Conservation (phyloP, 1,284 basidiomycete genomes). For the Melampsora allii-populina region DNA sequence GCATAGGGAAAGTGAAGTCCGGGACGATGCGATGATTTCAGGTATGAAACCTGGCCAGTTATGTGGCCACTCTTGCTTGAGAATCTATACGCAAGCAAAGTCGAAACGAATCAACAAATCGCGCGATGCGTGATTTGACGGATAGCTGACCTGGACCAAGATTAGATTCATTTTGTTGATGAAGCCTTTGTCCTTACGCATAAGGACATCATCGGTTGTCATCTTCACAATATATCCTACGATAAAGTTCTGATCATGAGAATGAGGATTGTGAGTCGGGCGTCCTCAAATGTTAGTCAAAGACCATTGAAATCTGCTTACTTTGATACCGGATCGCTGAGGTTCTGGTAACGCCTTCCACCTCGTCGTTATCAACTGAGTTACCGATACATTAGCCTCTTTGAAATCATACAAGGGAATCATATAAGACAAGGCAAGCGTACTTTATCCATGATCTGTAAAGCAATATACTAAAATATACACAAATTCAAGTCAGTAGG, state of each 20-base stretch:
- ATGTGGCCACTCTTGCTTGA: constrained; percentile 99
- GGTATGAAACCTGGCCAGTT: constrained; percentile 99
- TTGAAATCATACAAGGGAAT: background rate
- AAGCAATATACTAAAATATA: constrained; percentile 61
- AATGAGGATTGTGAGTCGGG: constrained; percentile 2
- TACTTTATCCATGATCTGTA: constrained; percentile 80
- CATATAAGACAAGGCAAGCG: background rate
- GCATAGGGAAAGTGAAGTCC: constrained; percentile 91
- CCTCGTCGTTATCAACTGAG: constrained; percentile 76
- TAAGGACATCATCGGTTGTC: constrained; percentile 77
- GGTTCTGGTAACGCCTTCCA: constrained; percentile 96
- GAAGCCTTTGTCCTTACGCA: constrained; percentile 92
- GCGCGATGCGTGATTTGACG: background rate
- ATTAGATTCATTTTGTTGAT: constrained; percentile 96
- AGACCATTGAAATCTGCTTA: constrained; percentile 7
- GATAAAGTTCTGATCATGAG: constrained; percentile 92
- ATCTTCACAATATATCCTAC: constrained; percentile 89
- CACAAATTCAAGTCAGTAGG: background rate
- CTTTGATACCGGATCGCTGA: constrained; percentile 64
- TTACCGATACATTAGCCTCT: background rate
- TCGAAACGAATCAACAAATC: background rate
- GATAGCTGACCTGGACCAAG: constrained; percentile 64
- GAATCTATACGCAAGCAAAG: constrained; percentile 60
- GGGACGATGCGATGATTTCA: constrained; percentile 95
- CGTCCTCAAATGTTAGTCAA: background rate